Evolutionary conservation across 495 filamentous ascomycete genomes (phyloP).

Genomic region (Amorphotheca resinae): DNA sequence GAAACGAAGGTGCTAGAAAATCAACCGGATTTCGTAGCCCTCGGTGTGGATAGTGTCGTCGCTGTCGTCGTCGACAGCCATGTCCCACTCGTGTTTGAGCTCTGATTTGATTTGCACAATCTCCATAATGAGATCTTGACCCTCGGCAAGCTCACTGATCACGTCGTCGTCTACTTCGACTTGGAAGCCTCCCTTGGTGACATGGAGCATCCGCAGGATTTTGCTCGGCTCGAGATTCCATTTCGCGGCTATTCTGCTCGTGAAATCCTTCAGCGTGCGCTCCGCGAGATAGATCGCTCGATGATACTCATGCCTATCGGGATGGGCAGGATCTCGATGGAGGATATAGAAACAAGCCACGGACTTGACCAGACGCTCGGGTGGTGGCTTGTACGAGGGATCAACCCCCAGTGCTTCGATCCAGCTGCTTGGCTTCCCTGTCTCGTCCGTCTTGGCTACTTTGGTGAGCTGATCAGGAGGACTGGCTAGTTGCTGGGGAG

Average conservation of each 20-base stretch:
- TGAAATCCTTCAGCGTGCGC: conserved; percentile 60
- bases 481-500: conserved; percentile 27
- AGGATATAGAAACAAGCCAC: conserved; percentile 86
- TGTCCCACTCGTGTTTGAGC: conserved; percentile 40
- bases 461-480: conserved; percentile 39
- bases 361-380: conserved; percentile 52
- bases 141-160: conserved; percentile 73
- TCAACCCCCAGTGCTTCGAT: conserved; percentile 91
- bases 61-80: conserved; percentile 30
- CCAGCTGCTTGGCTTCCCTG: conserved; percentile 56
- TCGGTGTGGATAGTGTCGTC: conserved; percentile 28
- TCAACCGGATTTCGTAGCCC: conserved; percentile 35
- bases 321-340: conserved; percentile 37
- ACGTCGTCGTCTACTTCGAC: conserved; percentile 88
- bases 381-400: conserved; percentile 66
- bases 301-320: conserved; percentile 53
- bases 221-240: conserved; percentile 59
- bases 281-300: conserved; percentile 77
- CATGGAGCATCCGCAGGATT: conserved; percentile 55
- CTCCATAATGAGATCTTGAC: conserved; percentile 69
- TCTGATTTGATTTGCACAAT: conserved; percentile 28
- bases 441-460: conserved; percentile 33
- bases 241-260: conserved; percentile 58
- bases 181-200: conserved; percentile 59
- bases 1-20: conserved; percentile 28